Percentiles rank a stretch among this genome's conserved stretches.
Conservation (phyloP, 1,139 yeast species). For the Candida freyschussii region DNA sequence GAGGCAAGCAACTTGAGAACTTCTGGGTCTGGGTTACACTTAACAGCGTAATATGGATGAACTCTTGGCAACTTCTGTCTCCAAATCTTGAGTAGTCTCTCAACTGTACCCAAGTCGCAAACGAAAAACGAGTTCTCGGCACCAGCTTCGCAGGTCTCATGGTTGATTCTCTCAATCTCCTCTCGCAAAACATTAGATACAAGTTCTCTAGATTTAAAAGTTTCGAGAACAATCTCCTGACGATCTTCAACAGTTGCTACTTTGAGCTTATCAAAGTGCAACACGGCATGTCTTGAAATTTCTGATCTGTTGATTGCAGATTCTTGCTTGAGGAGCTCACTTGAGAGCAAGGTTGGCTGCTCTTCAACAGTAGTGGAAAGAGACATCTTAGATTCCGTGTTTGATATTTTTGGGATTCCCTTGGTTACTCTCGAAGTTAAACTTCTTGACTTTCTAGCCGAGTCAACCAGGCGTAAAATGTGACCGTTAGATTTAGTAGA, state of each 20-base stretch:
- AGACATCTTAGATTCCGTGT: slow-evolving; percentile 19
- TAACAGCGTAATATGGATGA: slow-evolving; percentile 86
- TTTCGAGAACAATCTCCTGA: slow-evolving; percentile 14
- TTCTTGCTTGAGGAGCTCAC: slow-evolving; percentile 8
- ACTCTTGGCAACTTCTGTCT: slow-evolving; percentile 59
- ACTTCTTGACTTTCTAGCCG: slow-evolving; percentile 18
- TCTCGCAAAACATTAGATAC: slow-evolving; percentile 40
- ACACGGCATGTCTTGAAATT: slow-evolving; percentile 1
- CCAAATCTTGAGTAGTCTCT: slow-evolving; percentile 63
- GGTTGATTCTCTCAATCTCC: slow-evolving; percentile 47
- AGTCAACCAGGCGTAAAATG: slow-evolving; percentile 16
- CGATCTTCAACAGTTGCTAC: slow-evolving; percentile 2
- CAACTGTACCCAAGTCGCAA: slow-evolving; percentile 75
- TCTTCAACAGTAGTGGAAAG: slow-evolving; percentile 12
- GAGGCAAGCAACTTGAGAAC: slow-evolving; percentile 54
- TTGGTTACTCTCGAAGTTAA: not conserved
- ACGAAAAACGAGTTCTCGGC: slow-evolving; percentile 87
- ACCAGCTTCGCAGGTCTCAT: slow-evolving; percentile 63
- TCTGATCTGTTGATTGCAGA: slow-evolving; percentile 10
- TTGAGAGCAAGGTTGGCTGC: slow-evolving; percentile 6
- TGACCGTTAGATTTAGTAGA: slow-evolving; percentile 10
- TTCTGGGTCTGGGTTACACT: slow-evolving; percentile 75
- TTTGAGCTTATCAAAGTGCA: slow-evolving; percentile 12
- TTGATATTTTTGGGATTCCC: slow-evolving; percentile 5
- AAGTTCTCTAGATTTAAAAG: slow-evolving; percentile 18